These are phyloP conservation scores for Diaporthe amygdali DNA, from an alignment of 2,329 filamentous ascomycete species.

Conservation along the genomic window DNA sequence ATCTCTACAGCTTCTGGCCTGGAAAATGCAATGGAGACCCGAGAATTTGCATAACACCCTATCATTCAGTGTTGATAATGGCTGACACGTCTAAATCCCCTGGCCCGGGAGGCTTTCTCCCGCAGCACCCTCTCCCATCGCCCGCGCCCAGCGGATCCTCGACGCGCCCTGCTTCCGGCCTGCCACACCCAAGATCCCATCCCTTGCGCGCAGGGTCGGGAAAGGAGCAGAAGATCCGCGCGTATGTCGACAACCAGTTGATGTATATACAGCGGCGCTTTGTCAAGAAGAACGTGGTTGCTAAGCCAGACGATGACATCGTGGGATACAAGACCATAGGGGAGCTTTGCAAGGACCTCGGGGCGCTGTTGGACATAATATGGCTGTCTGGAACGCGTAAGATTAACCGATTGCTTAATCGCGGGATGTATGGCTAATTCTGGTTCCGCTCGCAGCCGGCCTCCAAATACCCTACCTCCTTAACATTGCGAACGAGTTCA, in stretches of 20 bases:
- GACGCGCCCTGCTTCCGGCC: conserved; percentile 40
- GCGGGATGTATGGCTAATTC: not conserved
- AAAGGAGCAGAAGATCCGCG: conserved; percentile 64
- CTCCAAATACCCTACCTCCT: conserved; percentile 87
- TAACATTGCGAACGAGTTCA: conserved; percentile 74
- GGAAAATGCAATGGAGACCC: conserved; percentile 19
- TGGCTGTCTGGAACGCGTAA: conserved; percentile 89
- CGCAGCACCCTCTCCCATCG: conserved; percentile 50
- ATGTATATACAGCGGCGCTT: conserved; percentile 62
- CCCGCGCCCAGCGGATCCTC: conserved; percentile 59
- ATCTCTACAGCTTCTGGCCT: not conserved
- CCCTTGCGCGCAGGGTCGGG: conserved; percentile 60
- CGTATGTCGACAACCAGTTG: conserved; percentile 61
- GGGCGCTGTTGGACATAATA: conserved; percentile 76
- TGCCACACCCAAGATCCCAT: conserved; percentile 61
- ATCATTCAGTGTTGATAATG: conserved; percentile 30
- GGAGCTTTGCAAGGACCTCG: conserved; percentile 76
- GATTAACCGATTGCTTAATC: conserved; percentile 34
- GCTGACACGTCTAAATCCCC: conserved; percentile 27
- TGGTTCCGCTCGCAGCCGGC: conserved; percentile 55
- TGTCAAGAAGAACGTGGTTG: conserved; percentile 61
- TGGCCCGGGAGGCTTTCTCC: conserved; percentile 59
- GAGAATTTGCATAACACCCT: not conserved
- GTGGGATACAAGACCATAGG: conserved; percentile 65
- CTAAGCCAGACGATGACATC: conserved; percentile 51